Conservation (phyloP, 768 basidiomycete species). For the Boletus fagicola region DNA sequence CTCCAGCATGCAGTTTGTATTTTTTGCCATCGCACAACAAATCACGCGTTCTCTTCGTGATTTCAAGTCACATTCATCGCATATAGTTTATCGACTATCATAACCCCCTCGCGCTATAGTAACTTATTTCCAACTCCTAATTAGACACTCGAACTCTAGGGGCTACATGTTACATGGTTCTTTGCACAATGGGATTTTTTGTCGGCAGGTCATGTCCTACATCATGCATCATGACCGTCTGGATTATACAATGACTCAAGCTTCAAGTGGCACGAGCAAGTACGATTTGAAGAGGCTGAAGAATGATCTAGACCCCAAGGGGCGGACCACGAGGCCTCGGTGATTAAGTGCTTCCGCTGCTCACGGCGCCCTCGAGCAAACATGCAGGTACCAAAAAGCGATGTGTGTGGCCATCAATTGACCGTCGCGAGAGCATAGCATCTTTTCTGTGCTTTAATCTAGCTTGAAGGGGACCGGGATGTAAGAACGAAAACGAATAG, state of each 20-base stretch:
- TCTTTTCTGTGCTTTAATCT: not conserved
- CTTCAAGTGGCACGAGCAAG: not conserved
- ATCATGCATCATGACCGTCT: not conserved
- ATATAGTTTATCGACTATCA: slow-evolving; percentile 26
- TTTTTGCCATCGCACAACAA: not conserved
- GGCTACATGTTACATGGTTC: not conserved
- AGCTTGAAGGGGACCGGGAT: not conserved
- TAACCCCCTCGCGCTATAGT: slow-evolving; percentile 7
- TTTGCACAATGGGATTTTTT: not conserved
- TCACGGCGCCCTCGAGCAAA: not conserved
- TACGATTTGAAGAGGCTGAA: not conserved
- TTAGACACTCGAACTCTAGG: slow-evolving; percentile 7
- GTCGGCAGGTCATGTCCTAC: not conserved
- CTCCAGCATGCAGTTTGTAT: not conserved
- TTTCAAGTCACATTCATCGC: slow-evolving; percentile 4
- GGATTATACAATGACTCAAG: not conserved
- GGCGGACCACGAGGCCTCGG: not conserved
- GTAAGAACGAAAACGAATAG: not conserved
- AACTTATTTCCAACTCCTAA: slow-evolving; percentile 14
- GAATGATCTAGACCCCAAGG: not conserved
- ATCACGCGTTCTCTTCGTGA: not conserved
- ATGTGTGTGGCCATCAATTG: not conserved
- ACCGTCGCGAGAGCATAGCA: not conserved
- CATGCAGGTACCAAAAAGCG: not conserved
- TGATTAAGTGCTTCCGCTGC: not conserved